A percentile compares a stretch with the other conserved stretches of the same genome.
phyloP scores from a whole-genome alignment of 164 flowering plant genomes.

The Pachysandra terminalis region DNA sequence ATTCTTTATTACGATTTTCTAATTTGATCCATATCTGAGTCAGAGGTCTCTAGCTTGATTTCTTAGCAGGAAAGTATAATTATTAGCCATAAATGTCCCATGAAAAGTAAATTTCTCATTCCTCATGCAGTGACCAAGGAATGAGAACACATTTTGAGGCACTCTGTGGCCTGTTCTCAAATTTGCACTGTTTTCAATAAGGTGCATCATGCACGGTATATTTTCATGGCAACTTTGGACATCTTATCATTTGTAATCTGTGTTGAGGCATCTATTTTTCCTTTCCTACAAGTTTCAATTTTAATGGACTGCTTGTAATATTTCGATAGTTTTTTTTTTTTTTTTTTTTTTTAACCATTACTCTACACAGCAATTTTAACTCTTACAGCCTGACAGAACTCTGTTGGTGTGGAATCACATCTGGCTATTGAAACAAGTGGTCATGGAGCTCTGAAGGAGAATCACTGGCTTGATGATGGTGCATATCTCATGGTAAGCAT shows the following conservation, averaged over 20 bases:
- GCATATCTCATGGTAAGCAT: slow-evolving; percentile 90
- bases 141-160: too few relatives aligned
- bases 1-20: too few relatives aligned
- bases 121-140: too few relatives aligned
- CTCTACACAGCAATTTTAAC: slow-evolving; percentile 2
- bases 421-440: slow-evolving; percentile 99
- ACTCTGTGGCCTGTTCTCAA: too few relatives aligned
- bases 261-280: background rate
- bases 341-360: background rate
- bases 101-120: too few relatives aligned
- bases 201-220: slow-evolving; percentile 3
- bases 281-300: background rate
- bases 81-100: too few relatives aligned
- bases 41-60: too few relatives aligned
- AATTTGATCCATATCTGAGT: too few relatives aligned
- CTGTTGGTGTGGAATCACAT: slow-evolving; percentile 90
- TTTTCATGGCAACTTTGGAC: background rate
- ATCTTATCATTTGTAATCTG: background rate
- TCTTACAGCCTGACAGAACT: slow-evolving; percentile 50
- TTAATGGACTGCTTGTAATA: background rate
- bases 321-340: background rate
- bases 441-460: slow-evolving; percentile 99
- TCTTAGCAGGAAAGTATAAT: too few relatives aligned
- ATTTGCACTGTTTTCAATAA: background rate
- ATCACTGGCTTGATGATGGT: slow-evolving; percentile 99